Percentiles rank a stretch among this genome's conserved stretches.
phyloP scores from a whole-genome alignment of 2,329 filamentous ascomycete species.

The Claviceps maximensis region DNA sequence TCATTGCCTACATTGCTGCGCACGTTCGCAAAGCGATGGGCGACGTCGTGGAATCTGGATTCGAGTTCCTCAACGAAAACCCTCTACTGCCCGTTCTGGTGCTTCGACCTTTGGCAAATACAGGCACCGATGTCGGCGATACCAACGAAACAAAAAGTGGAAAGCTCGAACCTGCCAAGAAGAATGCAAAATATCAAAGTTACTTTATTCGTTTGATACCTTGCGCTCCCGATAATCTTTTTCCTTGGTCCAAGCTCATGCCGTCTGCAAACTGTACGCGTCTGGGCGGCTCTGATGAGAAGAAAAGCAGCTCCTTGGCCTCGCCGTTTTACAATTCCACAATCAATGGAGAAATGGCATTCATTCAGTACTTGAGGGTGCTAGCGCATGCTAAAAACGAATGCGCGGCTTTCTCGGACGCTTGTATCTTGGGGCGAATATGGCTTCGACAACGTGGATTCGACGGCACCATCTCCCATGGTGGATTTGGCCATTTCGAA shows the following conservation, averaged over 20 bases:
- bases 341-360: constrained; percentile 62
- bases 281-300: constrained; percentile 30
- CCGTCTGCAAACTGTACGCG: constrained; percentile 60
- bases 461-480: constrained; percentile 50
- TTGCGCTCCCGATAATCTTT: constrained; percentile 54
- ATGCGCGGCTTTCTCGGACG: constrained; percentile 64
- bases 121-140: constrained; percentile 7
- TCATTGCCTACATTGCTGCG: constrained; percentile 67
- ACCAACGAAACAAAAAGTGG: constrained; percentile 7
- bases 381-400: constrained; percentile 56
- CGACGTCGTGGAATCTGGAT: constrained; percentile 43
- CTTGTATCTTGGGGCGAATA: constrained; percentile 70
- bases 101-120: constrained; percentile 23
- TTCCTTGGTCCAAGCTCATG: constrained; percentile 57
- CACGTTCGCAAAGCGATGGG: constrained; percentile 47
- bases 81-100: constrained; percentile 57
- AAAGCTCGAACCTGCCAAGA: constrained; percentile 11
- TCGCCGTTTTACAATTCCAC: constrained; percentile 87
- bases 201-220: constrained; percentile 65
- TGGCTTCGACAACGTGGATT: constrained; percentile 89
- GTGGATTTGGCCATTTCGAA: constrained; percentile 89
- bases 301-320: constrained; percentile 28
- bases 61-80: constrained; percentile 59
- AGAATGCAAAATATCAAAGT: constrained; percentile 15
- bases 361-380: constrained; percentile 61